Evolutionary conservation across 352 stramenopile species (phyloP).

Genomic region (Phytopythium boreale): DNA sequence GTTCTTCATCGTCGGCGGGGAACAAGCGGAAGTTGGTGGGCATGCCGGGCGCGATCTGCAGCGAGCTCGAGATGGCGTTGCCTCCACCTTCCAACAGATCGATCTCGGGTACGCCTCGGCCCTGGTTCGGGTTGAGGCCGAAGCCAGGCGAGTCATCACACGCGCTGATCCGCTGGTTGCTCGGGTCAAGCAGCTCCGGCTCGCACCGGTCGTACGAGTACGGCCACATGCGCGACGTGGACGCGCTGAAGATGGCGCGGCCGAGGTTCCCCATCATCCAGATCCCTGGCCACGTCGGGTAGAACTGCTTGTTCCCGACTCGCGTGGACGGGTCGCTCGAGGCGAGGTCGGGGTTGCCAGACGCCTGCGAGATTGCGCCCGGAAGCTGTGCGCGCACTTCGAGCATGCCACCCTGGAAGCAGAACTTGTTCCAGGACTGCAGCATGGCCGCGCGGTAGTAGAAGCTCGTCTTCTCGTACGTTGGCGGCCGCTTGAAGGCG

Average conservation of each 20-base stretch:
- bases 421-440: conserved; percentile 95
- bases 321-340: conserved; percentile 46
- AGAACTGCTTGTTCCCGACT: conserved; percentile 59
- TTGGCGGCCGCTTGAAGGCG: conserved; percentile 46
- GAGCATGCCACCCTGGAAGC: conserved; percentile 93
- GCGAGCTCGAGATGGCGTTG: conserved; percentile 77
- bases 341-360: conserved; percentile 40
- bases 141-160: conserved; percentile 90
- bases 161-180: conserved; percentile 75
- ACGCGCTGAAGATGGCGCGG: conserved; percentile 93
- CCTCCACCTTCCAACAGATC: conserved; percentile 90
- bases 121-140: conserved; percentile 80
- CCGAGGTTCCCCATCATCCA: conserved; percentile 97
- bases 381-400: conserved; percentile 89
- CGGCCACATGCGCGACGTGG: conserved; percentile 95
- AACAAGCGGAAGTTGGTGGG: conserved; percentile 58
- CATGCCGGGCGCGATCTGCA: conserved; percentile 86
- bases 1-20: conserved; percentile 25
- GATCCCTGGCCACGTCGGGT: conserved; percentile 92
- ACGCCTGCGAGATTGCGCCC: conserved; percentile 46
- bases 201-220: conserved; percentile 95
- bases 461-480: conserved; percentile 43
- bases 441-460: conserved; percentile 81
- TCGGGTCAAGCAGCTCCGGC: conserved; percentile 35
- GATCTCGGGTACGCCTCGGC: conserved; percentile 93